Percentiles rank a stretch among this genome's conserved stretches.
Conservation (phyloP, 116 monocot genomes). For the Zostera marina region DNA sequence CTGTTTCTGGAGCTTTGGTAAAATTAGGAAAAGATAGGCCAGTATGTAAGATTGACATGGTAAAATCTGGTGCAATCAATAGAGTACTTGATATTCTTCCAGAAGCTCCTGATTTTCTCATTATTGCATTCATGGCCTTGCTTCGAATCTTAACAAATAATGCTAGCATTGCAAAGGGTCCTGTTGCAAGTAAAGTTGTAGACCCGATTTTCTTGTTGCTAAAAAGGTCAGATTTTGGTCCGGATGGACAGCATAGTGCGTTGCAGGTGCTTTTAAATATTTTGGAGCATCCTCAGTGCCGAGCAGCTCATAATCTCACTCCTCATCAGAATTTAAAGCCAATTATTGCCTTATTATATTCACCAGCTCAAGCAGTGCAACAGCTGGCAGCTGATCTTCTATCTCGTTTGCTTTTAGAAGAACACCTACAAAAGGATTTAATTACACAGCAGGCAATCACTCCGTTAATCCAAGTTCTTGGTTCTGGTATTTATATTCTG, state of each 20-base stretch:
- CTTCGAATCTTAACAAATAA: conserved; percentile 93
- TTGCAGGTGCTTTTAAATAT: conserved; percentile 89
- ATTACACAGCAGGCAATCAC: conserved; percentile 64
- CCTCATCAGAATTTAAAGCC: conserved; percentile 57
- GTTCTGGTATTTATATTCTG: conserved; percentile 57
- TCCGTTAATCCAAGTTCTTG: conserved; percentile 80
- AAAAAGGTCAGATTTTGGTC: conserved; percentile 48
- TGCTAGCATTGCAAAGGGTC: conserved; percentile 83
- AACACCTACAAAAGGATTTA: conserved; percentile 73
- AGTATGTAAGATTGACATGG: conserved; percentile 92
- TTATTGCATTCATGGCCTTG: conserved; percentile 54
- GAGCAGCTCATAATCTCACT: conserved; percentile 54
- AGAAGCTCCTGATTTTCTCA: conserved; percentile 83
- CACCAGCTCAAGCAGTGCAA: conserved; percentile 68
- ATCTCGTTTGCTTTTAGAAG: conserved; percentile 75
- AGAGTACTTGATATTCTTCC: conserved; percentile 61
- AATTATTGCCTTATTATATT: conserved; percentile 63
- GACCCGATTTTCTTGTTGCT: conserved; percentile 57
- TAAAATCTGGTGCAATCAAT: conserved; percentile 75
- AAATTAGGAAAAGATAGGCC: conserved; percentile 90
- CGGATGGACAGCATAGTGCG: conserved; percentile 82
- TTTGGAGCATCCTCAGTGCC: conserved; percentile 80
- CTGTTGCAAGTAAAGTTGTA: conserved; percentile 78
- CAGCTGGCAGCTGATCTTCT: conserved; percentile 88
- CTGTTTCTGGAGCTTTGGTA: conserved; percentile 68